Percentiles rank a stretch among this genome's conserved stretches.
Conservation (phyloP, 805 yeast species). For the Metschnikowia proteae region DNA sequence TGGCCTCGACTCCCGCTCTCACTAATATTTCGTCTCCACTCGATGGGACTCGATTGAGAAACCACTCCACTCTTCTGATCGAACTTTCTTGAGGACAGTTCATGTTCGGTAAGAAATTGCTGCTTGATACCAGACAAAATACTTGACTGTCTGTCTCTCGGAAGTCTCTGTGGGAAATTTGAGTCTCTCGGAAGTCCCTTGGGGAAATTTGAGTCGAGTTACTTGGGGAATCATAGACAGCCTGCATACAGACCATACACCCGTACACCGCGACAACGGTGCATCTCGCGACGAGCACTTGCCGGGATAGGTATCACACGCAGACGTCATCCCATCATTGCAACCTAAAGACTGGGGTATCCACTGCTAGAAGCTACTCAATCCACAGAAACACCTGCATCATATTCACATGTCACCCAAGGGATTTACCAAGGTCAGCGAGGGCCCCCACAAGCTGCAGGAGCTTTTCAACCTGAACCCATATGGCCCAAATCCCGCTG, state of each 20-base stretch:
- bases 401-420: slow-evolving; percentile 24
- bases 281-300: not conserved
- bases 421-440: slow-evolving; percentile 36
- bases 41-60: no score
- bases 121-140: no score
- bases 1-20: no score
- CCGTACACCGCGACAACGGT: not conserved
- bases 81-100: no score
- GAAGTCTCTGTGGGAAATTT: no score
- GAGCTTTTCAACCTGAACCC: slow-evolving; percentile 51
- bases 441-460: slow-evolving; percentile 28
- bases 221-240: no score
- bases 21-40: no score
- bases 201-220: no score
- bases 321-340: not conserved
- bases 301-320: not conserved
- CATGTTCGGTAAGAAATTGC: no score
- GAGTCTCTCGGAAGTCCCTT: no score
- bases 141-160: no score
- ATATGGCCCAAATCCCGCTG: slow-evolving; percentile 94
- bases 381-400: not conserved
- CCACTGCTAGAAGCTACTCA: not conserved
- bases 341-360: not conserved
- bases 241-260: not conserved
- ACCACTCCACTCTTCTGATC: no score